Percentiles rank a stretch among this genome's conserved stretches.
These are phyloP conservation scores for Aureobasidium musti DNA, from an alignment of 2,329 filamentous ascomycete genomes.

Conservation along the genomic window DNA sequence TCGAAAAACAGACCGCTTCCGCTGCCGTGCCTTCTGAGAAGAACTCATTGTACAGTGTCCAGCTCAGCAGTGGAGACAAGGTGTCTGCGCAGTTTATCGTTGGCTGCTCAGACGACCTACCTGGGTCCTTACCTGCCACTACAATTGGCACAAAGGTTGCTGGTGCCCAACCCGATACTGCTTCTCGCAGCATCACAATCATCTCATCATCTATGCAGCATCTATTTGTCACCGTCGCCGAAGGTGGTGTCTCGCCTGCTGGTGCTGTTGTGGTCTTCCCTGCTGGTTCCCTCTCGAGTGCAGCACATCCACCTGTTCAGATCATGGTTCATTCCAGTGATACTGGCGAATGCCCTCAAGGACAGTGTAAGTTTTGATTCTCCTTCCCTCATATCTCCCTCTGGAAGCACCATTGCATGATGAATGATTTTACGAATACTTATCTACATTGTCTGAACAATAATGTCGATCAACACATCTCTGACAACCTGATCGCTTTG, in stretches of 20 bases:
- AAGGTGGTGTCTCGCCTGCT: conserved; percentile 74
- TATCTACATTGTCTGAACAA: conserved; percentile 99
- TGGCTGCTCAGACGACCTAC: conserved; percentile 37
- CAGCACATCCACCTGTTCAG: conserved; percentile 54
- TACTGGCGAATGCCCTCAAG: conserved; percentile 83
- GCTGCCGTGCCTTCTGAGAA: conserved; percentile 8
- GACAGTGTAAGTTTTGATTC: conserved; percentile 75
- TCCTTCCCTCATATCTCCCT: conserved; percentile 32
- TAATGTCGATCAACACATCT: conserved; percentile 71
- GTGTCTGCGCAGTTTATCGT: conserved; percentile 39
- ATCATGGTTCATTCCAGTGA: conserved; percentile 80
- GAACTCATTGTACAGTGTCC: conserved; percentile 19
- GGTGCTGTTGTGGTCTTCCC: conserved; percentile 71
- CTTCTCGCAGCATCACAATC: conserved; percentile 58
- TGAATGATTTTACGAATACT: conserved; percentile 85
- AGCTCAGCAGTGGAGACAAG: conserved; percentile 38
- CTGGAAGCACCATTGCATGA: conserved; percentile 62
- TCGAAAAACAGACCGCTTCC: conserved; percentile 2
- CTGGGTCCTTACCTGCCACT: conserved; percentile 12
- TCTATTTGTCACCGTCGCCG: conserved; percentile 70
- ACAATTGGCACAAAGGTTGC: not conserved
- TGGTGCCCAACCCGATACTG: conserved; percentile 8
- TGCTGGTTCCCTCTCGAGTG: conserved; percentile 49
- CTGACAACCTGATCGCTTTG: conserved; percentile 79
- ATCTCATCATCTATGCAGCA: conserved; percentile 64